Evolutionary conservation across 2,329 filamentous ascomycete species (phyloP), one percentile per base, ranked within the genome.

Genomic region (Curvularia eragrostidis): DNA sequence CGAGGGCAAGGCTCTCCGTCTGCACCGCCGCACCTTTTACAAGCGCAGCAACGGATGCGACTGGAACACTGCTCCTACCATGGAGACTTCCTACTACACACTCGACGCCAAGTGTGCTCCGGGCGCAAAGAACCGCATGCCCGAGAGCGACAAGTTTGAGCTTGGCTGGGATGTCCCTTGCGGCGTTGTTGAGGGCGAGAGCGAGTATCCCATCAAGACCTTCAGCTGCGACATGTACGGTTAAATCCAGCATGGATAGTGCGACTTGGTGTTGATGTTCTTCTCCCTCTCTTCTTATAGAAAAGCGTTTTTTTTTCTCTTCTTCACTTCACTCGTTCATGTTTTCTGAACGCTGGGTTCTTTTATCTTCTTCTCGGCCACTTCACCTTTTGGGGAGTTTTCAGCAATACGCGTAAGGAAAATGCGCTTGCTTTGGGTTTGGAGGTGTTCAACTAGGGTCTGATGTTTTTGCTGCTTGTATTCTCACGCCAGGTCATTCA

Each of bases 131-230:
- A 51, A 59, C 19, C 61, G 63, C 52, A 62, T 60, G 23, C 66
- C 66, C 7, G 52, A 62, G 34, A 69, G 66, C 51, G 67, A 70
- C 39, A 52, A 46, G 24, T 70, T 70, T 34, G 81, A 83, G 65
- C 68, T 82, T 12, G 79, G 79, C 3, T 77, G 77, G 39, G 77
- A 80, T 51, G 66, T 69, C 18, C 55, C 54, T 24, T 70, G 67
- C 34, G 67, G 67, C 58, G 75, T 82, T 15, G 73, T 80, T 3
- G 50, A 67, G 18, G 80, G 80, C 8, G 79, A 81, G 65, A 79
- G 78, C 21, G 75, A 72, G 51, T 82, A 82, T 63, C 67, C 75
- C n/a, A 70, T 83, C 24, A 71, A 75, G 54, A 59, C 75, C 28
- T 79, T 80, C 19, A 64, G 50, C 43, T 75, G 73, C 54, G 67